A percentile compares a stretch with the other conserved stretches of the same genome.
phyloP scores from a whole-genome alignment of 1,284 basidiomycete genomes.

The Cutaneotrichosporon mucoides region DNA sequence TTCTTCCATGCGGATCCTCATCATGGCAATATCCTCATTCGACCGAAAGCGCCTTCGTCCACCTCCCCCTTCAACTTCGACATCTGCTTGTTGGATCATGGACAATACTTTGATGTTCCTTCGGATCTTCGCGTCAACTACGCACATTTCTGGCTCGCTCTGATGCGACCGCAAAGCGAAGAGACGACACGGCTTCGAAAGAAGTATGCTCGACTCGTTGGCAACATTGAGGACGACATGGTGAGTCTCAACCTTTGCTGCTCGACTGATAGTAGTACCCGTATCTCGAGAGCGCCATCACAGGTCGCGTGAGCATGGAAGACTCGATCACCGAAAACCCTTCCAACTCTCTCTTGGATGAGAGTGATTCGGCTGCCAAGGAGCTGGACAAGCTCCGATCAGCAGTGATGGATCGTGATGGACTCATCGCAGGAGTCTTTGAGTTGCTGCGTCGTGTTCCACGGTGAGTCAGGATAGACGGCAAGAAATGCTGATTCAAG shows the following conservation, averaged over 20 bases:
- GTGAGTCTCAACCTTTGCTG: constrained; percentile 51
- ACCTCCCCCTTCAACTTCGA: constrained; percentile 89
- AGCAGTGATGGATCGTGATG: constrained; percentile 74
- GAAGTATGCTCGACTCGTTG: constrained; percentile 81
- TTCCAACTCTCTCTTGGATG: constrained; percentile 69
- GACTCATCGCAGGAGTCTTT: constrained; percentile 74
- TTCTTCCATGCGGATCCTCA: constrained; percentile 50
- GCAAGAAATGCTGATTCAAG: constrained; percentile 14
- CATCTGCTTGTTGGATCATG: constrained; percentile 86
- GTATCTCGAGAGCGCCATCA: constrained; percentile 79
- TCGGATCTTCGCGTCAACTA: constrained; percentile 62
- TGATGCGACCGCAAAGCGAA: constrained; percentile 69
- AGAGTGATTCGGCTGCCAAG: constrained; percentile 64
- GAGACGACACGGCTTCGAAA: constrained; percentile 62
- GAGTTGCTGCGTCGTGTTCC: constrained; percentile 78
- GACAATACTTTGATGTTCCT: constrained; percentile 79
- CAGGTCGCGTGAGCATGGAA: constrained; percentile 54
- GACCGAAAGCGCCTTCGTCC: constrained; percentile 61
- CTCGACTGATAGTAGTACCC: constrained; percentile 32
- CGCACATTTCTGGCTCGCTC: constrained; percentile 70
- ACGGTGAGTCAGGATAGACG: constrained; percentile 51
- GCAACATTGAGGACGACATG: constrained; percentile 80
- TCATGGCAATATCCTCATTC: constrained; percentile 82
- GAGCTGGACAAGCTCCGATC: constrained; percentile 58
- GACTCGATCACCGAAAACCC: constrained; percentile 22